These are phyloP conservation scores for Sordariomycetes sp. DNA, from an alignment of 2,329 filamentous ascomycete genomes.

Conservation along the genomic window DNA sequence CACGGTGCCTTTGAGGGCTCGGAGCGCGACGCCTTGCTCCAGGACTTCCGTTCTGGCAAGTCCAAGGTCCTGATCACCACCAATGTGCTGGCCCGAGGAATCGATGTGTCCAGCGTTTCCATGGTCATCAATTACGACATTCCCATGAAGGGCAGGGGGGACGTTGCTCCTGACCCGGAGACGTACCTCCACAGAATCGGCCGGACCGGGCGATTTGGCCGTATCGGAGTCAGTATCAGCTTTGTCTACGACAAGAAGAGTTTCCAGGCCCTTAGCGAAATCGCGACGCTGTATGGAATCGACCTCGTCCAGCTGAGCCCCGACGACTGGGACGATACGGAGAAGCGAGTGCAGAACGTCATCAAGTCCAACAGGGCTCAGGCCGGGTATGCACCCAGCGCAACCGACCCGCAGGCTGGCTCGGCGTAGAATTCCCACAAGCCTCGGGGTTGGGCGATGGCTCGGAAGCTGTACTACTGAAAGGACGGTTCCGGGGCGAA, in stretches of 20 bases:
- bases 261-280: conserved; percentile 69
- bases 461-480: background rate
- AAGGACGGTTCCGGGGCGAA: background rate
- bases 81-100: conserved; percentile 91
- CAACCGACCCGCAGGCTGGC: conserved; percentile 20
- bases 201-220: conserved; percentile 90
- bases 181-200: conserved; percentile 98
- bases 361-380: conserved; percentile 61
- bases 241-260: conserved; percentile 84
- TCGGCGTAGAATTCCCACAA: background rate
- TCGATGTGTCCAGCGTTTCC: conserved; percentile 82
- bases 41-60: conserved; percentile 74
- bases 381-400: conserved; percentile 38
- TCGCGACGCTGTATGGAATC: conserved; percentile 70
- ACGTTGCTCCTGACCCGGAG: conserved; percentile 79
- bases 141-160: conserved; percentile 63
- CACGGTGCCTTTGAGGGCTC: conserved; percentile 79
- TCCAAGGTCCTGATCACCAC: conserved; percentile 97
- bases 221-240: conserved; percentile 89
- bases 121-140: conserved; percentile 98
- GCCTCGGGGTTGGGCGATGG: background rate
- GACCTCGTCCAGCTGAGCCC: conserved; percentile 73
- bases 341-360: conserved; percentile 69
- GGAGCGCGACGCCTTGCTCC: conserved; percentile 74
- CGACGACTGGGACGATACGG: conserved; percentile 83